A percentile compares a stretch with the other conserved stretches of the same genome.
Conservation (phyloP, 2,329 filamentous ascomycete genomes). For the Rugonectria rugulosa region DNA sequence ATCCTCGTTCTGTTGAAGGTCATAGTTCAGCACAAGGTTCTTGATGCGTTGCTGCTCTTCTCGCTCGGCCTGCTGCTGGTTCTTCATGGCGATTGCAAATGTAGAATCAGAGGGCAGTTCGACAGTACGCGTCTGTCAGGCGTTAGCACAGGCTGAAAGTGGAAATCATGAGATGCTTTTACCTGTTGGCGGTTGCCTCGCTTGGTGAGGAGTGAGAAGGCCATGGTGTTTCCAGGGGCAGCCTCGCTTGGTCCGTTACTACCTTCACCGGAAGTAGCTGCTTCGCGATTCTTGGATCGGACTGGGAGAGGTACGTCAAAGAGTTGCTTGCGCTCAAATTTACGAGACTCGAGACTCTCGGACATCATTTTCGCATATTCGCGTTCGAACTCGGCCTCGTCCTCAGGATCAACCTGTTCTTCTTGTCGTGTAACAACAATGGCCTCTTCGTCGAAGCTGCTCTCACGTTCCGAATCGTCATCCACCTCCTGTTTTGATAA, state of each 20-base stretch:
- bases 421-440: constrained; percentile 93
- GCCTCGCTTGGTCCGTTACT: constrained; percentile 34
- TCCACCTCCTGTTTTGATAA: constrained; percentile 52
- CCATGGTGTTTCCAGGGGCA: constrained; percentile 72
- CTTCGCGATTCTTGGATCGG: constrained; percentile 72
- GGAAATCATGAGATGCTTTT: neutral
- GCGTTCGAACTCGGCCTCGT: constrained; percentile 95
- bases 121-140: constrained; percentile 80
- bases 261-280: constrained; percentile 42
- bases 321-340: constrained; percentile 91
- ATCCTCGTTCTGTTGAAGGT: constrained; percentile 85
- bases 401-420: constrained; percentile 89
- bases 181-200: constrained; percentile 95
- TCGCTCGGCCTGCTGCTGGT: constrained; percentile 90
- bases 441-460: constrained; percentile 81
- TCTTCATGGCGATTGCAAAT: constrained; percentile 96
- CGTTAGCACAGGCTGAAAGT: constrained; percentile 15
- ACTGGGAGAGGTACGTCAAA: constrained; percentile 99
- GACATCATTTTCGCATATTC: constrained; percentile 99
- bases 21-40: constrained; percentile 94
- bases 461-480: constrained; percentile 60
- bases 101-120: constrained; percentile 90
- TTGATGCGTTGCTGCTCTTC: constrained; percentile 99
- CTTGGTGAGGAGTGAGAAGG: constrained; percentile 95
- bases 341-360: constrained; percentile 93